A percentile compares a stretch with the other conserved stretches of the same genome.
phyloP scores from a whole-genome alignment of 2,329 filamentous ascomycete species.

The Hortaea werneckii region DNA sequence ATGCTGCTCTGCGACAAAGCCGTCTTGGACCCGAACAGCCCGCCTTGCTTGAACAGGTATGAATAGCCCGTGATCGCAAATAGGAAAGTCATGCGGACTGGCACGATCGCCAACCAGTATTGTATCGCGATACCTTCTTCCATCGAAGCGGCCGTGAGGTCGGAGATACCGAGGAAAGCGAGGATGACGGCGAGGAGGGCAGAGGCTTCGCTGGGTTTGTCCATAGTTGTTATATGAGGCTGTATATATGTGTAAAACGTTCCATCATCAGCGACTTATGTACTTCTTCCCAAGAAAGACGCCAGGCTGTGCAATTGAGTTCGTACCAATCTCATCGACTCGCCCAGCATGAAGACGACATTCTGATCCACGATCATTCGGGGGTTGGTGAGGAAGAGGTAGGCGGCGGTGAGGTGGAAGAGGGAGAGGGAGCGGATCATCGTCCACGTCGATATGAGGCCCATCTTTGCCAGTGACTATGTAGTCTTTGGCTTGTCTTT shows the following conservation, averaged over 20 bases:
- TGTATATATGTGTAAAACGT: constrained; percentile 21
- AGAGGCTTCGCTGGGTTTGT: constrained; percentile 57
- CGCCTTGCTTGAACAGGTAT: constrained; percentile 49
- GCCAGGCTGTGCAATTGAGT: background rate
- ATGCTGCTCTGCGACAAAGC: constrained; percentile 12
- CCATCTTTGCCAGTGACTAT: constrained; percentile 46
- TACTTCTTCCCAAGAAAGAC: background rate
- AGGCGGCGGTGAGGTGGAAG: constrained; percentile 74
- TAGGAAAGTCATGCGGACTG: constrained; percentile 55
- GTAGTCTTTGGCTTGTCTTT: no score
- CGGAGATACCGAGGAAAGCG: constrained; percentile 44
- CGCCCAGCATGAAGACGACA: constrained; percentile 69
- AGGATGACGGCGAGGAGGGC: constrained; percentile 59
- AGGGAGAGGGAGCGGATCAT: constrained; percentile 74
- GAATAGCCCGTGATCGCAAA: constrained; percentile 54
- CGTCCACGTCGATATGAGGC: constrained; percentile 66
- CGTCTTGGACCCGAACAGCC: constrained; percentile 31
- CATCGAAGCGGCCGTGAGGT: constrained; percentile 38
- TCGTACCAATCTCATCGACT: constrained; percentile 70
- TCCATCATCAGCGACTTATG: no score
- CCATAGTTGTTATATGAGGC: constrained; percentile 59
- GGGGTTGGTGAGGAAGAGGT: constrained; percentile 71
- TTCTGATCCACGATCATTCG: constrained; percentile 64
- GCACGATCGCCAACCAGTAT: constrained; percentile 45
- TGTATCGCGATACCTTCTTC: constrained; percentile 32